These are phyloP conservation scores for Sporisorium graminicola DNA, from an alignment of 1,284 basidiomycete genomes.

Conservation along the genomic window DNA sequence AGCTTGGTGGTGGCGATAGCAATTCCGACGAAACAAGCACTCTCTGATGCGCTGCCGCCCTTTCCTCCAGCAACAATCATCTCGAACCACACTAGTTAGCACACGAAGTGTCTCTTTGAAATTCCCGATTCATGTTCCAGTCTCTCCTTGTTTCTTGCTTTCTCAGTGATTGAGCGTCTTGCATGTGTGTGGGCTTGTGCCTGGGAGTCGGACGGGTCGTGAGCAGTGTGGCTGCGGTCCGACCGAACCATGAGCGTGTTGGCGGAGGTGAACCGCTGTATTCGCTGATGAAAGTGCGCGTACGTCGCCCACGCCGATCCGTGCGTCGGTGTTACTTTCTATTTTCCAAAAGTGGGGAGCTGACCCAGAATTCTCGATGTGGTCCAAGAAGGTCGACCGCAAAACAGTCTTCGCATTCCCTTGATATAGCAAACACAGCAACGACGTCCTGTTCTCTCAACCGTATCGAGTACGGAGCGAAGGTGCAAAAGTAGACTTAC, in stretches of 20 bases:
- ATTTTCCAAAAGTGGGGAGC: constrained; percentile 13
- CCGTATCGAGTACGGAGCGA: background rate
- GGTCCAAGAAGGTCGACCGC: background rate
- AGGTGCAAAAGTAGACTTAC: background rate
- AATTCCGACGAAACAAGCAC: constrained; percentile 32
- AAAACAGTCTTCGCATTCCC: background rate
- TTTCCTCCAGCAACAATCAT: background rate
- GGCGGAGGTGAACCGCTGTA: constrained; percentile 30
- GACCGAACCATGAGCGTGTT: background rate
- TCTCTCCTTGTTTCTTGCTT: background rate
- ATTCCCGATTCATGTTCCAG: background rate
- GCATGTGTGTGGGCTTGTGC: background rate
- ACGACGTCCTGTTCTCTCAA: background rate
- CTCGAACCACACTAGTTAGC: background rate
- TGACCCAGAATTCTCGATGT: background rate
- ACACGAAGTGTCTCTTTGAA: background rate
- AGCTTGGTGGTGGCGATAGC: constrained; percentile 24
- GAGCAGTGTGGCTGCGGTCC: background rate
- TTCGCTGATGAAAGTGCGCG: background rate
- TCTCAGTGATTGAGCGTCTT: background rate
- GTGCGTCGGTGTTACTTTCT: constrained; percentile 1
- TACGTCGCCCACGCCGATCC: constrained; percentile 22
- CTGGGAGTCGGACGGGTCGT: background rate
- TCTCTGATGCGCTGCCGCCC: constrained; percentile 8
- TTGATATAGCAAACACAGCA: background rate